Evolutionary conservation across 2,329 filamentous ascomycete species (phyloP).

Genomic region (Orbilia ellipsospora): DNA sequence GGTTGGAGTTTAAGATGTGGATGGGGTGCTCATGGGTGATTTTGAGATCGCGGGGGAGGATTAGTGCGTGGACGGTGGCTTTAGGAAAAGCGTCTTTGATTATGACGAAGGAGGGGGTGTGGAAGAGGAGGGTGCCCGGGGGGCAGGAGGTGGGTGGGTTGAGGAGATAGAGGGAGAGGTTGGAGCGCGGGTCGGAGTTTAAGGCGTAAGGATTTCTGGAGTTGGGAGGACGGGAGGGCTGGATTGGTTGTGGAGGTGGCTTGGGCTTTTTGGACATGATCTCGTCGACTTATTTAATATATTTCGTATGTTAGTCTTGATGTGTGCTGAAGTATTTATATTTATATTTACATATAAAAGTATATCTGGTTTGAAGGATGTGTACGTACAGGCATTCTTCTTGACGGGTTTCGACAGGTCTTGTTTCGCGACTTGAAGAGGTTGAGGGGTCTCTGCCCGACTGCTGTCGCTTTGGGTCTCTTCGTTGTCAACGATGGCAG

Average conservation of each 20-base stretch:
- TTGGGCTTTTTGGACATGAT: conserved; percentile 48
- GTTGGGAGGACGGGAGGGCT: conserved; percentile 10
- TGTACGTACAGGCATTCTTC: conserved; percentile 44
- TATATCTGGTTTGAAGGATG: no score
- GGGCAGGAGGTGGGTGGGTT: conserved; percentile 71
- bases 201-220: conserved; percentile 39
- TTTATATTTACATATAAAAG: no score
- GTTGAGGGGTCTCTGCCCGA: conserved; percentile 14
- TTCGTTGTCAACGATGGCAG: not conserved
- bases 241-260: conserved; percentile 7
- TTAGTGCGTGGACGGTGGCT: conserved; percentile 81
- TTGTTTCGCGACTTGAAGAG: not conserved
- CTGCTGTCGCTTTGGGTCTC: conserved; percentile 24
- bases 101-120: conserved; percentile 76
- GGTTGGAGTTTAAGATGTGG: conserved; percentile 70
- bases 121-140: conserved; percentile 71
- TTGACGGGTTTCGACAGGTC: not conserved
- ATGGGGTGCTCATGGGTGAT: conserved; percentile 78
- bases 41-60: conserved; percentile 78
- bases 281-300: conserved; percentile 29
- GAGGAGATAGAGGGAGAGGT: conserved; percentile 74
- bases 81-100: conserved; percentile 90
- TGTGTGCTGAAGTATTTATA: no score
- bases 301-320: no score
- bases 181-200: conserved; percentile 65